These are phyloP conservation scores for Melanogaster broomeanus DNA, from an alignment of 768 basidiomycete species.

Conservation along the genomic window DNA sequence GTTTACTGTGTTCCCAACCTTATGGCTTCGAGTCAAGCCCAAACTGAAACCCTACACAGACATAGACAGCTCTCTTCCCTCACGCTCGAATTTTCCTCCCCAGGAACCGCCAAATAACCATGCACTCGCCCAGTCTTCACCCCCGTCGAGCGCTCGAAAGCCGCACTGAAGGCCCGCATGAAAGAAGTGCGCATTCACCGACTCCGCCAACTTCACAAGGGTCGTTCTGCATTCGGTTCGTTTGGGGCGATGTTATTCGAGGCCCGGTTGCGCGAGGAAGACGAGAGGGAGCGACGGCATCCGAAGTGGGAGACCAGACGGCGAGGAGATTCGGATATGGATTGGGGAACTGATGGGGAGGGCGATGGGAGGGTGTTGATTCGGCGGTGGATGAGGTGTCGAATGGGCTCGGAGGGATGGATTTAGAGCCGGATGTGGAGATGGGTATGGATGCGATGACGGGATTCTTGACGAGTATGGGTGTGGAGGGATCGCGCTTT, in stretches of 20 bases:
- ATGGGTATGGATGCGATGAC: conserved; percentile 50
- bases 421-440: conserved; percentile 59
- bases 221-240: conserved; percentile 40
- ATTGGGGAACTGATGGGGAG: conserved; percentile 51
- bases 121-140: conserved; percentile 35
- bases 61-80: conserved; percentile 30
- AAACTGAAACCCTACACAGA: conserved; percentile 5
- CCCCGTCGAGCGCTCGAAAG: conserved; percentile 21
- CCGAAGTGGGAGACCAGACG: conserved; percentile 52
- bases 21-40: not conserved
- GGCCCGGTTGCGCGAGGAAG: conserved; percentile 42
- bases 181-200: conserved; percentile 10
- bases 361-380: conserved; percentile 24
- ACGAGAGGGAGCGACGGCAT: conserved; percentile 32
- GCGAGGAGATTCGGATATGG: conserved; percentile 65
- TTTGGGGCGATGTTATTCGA: conserved; percentile 60
- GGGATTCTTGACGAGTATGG: conserved; percentile 53
- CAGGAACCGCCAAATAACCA: conserved; percentile 14
- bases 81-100: conserved; percentile 15
- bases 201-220: conserved; percentile 20
- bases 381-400: conserved; percentile 32
- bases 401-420: conserved; percentile 52
- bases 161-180: conserved; percentile 25
- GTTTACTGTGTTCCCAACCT: not conserved
- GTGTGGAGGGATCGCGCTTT: conserved; percentile 43